Percentiles rank a stretch among this genome's conserved stretches.
phyloP scores from a whole-genome alignment of 2,329 filamentous ascomycete genomes.

The Zopfia rhizophila region DNA sequence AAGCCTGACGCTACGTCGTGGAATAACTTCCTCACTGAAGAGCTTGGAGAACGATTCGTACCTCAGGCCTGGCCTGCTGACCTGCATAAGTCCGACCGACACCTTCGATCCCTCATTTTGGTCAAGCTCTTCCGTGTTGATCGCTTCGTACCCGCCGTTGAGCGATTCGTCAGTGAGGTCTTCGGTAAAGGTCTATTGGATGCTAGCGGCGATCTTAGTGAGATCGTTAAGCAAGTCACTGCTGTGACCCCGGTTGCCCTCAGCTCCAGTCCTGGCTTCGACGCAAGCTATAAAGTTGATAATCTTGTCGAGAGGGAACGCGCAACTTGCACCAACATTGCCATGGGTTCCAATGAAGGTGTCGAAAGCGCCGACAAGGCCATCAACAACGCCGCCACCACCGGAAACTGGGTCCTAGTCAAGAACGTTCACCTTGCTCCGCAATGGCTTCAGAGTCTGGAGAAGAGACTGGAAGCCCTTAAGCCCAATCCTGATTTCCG shows the following conservation, averaged over 20 bases:
- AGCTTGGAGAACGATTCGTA: conserved; percentile 85
- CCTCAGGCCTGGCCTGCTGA: conserved; percentile 78
- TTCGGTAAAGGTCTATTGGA: conserved; percentile 88
- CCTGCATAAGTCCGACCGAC: conserved; percentile 74
- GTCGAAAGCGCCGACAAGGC: conserved; percentile 94
- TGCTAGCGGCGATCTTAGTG: conserved; percentile 83
- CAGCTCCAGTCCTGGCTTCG: conserved; percentile 94
- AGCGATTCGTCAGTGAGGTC: conserved; percentile 87
- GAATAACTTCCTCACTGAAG: conserved; percentile 85
- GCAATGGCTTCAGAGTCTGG: conserved; percentile 94
- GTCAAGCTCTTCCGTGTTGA: conserved; percentile 96
- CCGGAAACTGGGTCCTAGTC: conserved; percentile 94
- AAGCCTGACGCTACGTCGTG: conserved; percentile 72
- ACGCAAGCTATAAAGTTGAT: conserved; percentile 99
- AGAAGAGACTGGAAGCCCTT: conserved; percentile 95
- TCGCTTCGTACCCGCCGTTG: conserved; percentile 90
- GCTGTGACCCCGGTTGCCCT: conserved; percentile 88
- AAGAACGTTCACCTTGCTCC: conserved; percentile 99
- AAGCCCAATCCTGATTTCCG: conserved; percentile 94
- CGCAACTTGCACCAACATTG: conserved; percentile 92
- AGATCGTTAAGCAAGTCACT: conserved; percentile 84
- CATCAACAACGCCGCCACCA: conserved; percentile 89
- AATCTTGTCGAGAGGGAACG: conserved; percentile 86
- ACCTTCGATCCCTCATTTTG: conserved; percentile 84
- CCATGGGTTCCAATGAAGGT: conserved; percentile 98